Conservation (phyloP, 192 early-diverging fungal species). For the Coemansia sp. region DNA sequence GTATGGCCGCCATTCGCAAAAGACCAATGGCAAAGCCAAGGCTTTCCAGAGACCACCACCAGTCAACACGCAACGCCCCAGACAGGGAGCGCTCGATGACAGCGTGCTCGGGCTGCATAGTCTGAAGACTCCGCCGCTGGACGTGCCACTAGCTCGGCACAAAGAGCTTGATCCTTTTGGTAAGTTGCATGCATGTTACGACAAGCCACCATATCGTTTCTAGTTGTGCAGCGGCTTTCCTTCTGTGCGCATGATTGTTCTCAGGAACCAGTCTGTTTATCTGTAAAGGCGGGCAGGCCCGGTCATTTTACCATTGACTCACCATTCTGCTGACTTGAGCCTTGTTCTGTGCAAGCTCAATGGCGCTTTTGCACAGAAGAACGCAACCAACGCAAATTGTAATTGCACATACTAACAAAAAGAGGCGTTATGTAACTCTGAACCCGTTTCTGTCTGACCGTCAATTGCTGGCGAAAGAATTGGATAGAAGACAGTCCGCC, state of each 20-base stretch:
- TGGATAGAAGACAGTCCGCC: constrained; percentile 48
- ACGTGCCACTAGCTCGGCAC: constrained; percentile 11
- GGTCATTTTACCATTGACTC: background rate
- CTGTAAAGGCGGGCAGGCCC: background rate
- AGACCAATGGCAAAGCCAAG: background rate
- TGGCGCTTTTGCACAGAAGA: background rate
- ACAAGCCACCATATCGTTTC: constrained; percentile 7
- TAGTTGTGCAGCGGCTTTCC: background rate
- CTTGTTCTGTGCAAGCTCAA: background rate
- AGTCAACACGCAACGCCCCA: background rate
- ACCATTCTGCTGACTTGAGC: background rate
- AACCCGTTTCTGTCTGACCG: too few relatives aligned
- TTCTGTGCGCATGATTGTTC: constrained; percentile 3
- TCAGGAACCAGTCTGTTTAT: background rate
- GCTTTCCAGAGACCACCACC: background rate
- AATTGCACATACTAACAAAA: background rate
- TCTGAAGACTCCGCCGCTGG: constrained; percentile 33
- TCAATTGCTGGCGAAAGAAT: too few relatives aligned
- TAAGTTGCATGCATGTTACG: constrained; percentile 16
- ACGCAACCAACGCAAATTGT: background rate
- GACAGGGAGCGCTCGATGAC: background rate
- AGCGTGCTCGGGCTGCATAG: constrained; percentile 20
- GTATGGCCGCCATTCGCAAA: background rate
- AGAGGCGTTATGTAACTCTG: background rate
- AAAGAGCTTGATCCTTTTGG: constrained; percentile 47